A percentile compares a stretch with the other conserved stretches of the same genome.
Conservation (phyloP, 495 filamentous ascomycete genomes). For the Annulohypoxylon moriforme region DNA sequence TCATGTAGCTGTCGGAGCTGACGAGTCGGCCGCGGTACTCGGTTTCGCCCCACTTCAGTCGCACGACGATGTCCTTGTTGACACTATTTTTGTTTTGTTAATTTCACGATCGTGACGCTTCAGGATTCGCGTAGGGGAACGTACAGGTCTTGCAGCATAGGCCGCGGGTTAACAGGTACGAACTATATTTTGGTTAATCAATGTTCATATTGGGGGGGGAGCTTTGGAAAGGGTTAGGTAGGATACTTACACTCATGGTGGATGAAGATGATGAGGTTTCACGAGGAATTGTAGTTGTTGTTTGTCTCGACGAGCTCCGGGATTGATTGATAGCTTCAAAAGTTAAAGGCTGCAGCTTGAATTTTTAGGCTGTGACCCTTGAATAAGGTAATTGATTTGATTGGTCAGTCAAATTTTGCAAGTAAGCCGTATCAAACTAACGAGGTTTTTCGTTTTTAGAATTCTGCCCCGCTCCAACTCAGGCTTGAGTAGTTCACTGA, state of each 20-base stretch:
- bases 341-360: constrained; percentile 19
- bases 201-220: not conserved
- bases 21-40: constrained; percentile 95
- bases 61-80: constrained; percentile 88
- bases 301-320: constrained; percentile 12
- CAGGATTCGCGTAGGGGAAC: constrained; percentile 45
- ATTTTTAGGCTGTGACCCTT: constrained; percentile 35
- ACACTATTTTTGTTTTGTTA: constrained; percentile 66
- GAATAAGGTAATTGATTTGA: constrained; percentile 3
- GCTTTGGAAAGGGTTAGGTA: not conserved
- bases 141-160: constrained; percentile 88
- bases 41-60: constrained; percentile 96
- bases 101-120: constrained; percentile 11
- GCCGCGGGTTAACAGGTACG: constrained; percentile 89
- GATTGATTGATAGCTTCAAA: not conserved
- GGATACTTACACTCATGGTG: constrained; percentile 47
- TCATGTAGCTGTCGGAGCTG: constrained; percentile 96
- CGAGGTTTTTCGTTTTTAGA: constrained; percentile 11
- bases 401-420: constrained; percentile 15
- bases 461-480: constrained; percentile 15
- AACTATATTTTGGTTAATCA: constrained; percentile 61
- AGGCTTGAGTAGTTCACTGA: not conserved
- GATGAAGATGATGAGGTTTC: constrained; percentile 18
- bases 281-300: constrained; percentile 25
- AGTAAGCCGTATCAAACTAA: not conserved